Percentiles rank a stretch among this genome's conserved stretches.
Evolutionary conservation across 176 grass and related monocot genomes (phyloP).

Genomic region (Chrysopogon serrulatus): DNA sequence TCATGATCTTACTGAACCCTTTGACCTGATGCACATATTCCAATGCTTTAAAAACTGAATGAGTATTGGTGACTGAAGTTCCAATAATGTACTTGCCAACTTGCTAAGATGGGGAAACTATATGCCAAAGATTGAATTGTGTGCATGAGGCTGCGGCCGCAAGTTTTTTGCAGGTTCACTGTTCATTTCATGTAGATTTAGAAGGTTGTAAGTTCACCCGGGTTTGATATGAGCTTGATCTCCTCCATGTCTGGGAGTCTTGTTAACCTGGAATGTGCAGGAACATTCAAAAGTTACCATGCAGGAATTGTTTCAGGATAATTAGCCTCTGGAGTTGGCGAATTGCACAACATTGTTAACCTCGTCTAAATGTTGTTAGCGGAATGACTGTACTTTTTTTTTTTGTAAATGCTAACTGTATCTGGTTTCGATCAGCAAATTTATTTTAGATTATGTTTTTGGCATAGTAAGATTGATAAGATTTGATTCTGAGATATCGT

Average conservation of each 20-base stretch:
- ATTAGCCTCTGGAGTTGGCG: neutral
- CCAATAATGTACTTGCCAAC: neutral
- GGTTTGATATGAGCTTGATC: neutral
- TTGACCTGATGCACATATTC: neutral
- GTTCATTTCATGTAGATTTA: neutral
- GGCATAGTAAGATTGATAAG: neutral
- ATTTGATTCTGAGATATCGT: neutral
- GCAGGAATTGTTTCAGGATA: neutral
- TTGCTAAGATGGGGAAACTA: neutral
- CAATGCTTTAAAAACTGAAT: neutral
- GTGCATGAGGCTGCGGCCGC: neutral
- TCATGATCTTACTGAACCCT: slow-evolving; percentile 1
- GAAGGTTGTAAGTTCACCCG: neutral
- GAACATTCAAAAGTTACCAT: neutral
- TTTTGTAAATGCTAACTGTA: neutral
- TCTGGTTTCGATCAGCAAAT: neutral
- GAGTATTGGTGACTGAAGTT: neutral
- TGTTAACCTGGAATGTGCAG: neutral
- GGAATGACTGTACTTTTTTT: neutral
- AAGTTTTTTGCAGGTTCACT: neutral
- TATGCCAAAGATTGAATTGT: neutral
- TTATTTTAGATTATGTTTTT: neutral
- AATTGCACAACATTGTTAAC: neutral
- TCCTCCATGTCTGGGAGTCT: neutral
- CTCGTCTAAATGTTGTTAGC: neutral